Conservation (phyloP, 1,139 yeast genomes). For the Magnusiomyces sp. region DNA sequence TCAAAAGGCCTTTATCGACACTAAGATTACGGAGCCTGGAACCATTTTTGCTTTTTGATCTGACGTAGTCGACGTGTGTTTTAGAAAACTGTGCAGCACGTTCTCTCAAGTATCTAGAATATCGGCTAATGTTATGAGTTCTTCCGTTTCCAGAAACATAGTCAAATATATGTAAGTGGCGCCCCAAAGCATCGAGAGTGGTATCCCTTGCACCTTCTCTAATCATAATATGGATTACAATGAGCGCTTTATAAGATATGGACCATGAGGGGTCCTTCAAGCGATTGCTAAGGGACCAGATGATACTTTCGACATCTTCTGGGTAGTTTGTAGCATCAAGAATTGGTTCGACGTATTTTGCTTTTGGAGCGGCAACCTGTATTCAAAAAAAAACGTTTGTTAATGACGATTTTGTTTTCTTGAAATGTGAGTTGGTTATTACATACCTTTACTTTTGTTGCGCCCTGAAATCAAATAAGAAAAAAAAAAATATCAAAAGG, state of each 20-base stretch:
- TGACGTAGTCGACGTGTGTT: conserved; percentile 67
- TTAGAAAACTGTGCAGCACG: conserved; percentile 62
- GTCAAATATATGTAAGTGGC: conserved; percentile 54
- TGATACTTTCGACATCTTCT: conserved; percentile 59
- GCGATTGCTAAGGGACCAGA: conserved; percentile 52
- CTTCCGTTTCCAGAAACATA: conserved; percentile 38
- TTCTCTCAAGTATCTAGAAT: conserved; percentile 60
- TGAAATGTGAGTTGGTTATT: conserved; percentile 15
- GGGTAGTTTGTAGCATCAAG: conserved; percentile 60
- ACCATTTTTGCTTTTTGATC: conserved; percentile 41
- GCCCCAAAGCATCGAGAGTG: conserved; percentile 55
- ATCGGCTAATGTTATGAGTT: conserved; percentile 54
- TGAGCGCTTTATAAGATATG: conserved; percentile 66
- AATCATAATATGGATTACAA: conserved; percentile 83
- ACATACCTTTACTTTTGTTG: conserved; percentile 50
- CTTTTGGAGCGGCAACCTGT: conserved; percentile 93
- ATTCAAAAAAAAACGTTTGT: conserved; percentile 29
- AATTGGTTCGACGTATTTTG: conserved; percentile 90
- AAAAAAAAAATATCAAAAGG: conserved; percentile 2
- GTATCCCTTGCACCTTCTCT: conserved; percentile 80
- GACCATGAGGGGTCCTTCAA: conserved; percentile 83
- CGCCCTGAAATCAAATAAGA: too few relatives aligned
- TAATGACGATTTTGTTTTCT: conserved; percentile 32
- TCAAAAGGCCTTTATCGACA: conserved; percentile 72
- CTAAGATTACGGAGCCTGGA: conserved; percentile 56